Conservation (phyloP, 768 basidiomycete species). For the Termitomyces sp. region DNA sequence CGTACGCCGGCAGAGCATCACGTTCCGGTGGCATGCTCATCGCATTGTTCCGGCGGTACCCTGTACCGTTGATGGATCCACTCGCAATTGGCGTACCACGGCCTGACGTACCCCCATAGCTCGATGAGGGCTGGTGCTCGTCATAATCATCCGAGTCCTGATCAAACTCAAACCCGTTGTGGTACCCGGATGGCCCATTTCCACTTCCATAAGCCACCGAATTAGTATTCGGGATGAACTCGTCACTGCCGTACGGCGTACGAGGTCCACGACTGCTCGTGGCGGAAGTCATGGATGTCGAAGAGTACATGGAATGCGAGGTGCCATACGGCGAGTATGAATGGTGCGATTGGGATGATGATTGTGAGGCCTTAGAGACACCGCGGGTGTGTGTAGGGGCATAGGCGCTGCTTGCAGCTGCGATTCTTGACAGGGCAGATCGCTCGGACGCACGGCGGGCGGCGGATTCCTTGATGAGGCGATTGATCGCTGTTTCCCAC, state of each 20-base stretch:
- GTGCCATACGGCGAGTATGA: constrained; percentile 22
- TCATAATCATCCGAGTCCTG: constrained; percentile 73
- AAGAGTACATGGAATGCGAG: constrained; percentile 29
- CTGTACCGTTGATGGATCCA: constrained; percentile 14
- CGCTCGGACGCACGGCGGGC: constrained; percentile 68
- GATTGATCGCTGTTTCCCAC: constrained; percentile 90
- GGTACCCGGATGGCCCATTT: constrained; percentile 52
- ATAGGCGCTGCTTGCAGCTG: constrained; percentile 46
- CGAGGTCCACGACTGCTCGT: constrained; percentile 29
- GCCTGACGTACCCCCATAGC: constrained; percentile 47
- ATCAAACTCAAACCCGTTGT: constrained; percentile 73
- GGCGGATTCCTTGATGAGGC: constrained; percentile 78
- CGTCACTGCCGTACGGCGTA: constrained; percentile 38
- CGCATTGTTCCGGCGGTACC: constrained; percentile 54
- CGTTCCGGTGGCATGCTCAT: constrained; percentile 59
- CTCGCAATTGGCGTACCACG: constrained; percentile 65
- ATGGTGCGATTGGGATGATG: background rate
- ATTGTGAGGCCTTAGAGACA: constrained; percentile 29
- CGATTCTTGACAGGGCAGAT: constrained; percentile 47
- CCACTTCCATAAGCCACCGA: constrained; percentile 27
- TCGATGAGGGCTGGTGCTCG: constrained; percentile 58
- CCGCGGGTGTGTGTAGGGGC: constrained; percentile 33
- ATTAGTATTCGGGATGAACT: constrained; percentile 28
- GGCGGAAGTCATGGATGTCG: constrained; percentile 19
- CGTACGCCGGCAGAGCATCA: constrained; percentile 43